Percentiles rank a stretch among this genome's conserved stretches.
Evolutionary conservation across 2,329 filamentous ascomycete genomes (phyloP).

Genomic region (Cladorrhinum sp.): DNA sequence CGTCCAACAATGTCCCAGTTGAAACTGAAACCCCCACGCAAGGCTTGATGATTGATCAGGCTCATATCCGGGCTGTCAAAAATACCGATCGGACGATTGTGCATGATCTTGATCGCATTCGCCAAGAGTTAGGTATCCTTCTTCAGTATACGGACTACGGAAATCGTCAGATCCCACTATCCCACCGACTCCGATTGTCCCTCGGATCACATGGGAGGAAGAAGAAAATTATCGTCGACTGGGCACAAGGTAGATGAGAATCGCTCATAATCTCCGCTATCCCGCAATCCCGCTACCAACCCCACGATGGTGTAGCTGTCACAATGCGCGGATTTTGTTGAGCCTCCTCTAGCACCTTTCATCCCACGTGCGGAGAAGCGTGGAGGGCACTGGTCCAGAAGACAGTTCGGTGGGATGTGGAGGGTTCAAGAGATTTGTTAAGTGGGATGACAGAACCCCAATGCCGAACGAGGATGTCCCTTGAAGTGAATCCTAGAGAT

Average conservation of each 20-base stretch:
- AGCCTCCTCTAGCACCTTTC: neutral
- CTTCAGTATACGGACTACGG: neutral
- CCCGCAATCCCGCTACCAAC: neutral
- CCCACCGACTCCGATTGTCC: conserved; percentile 12
- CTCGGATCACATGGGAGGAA: conserved; percentile 24
- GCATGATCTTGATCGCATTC: neutral
- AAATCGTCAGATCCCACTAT: neutral
- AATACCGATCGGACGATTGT: neutral
- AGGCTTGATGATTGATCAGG: too few relatives aligned
- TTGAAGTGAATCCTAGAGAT: neutral
- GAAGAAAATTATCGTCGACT: conserved; percentile 11
- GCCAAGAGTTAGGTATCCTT: neutral
- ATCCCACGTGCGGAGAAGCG: neutral
- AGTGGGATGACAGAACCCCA: neutral
- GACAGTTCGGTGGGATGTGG: too few relatives aligned
- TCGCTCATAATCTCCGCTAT: conserved; percentile 2
- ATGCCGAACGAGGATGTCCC: neutral
- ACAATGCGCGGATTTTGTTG: neutral
- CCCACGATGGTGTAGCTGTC: neutral
- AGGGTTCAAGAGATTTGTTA: neutral
- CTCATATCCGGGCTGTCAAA: neutral
- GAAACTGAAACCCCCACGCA: conserved; percentile 2
- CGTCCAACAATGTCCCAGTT: neutral
- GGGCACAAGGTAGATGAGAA: neutral
- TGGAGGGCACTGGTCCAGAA: neutral